Conservation (phyloP, 2,329 filamentous ascomycete genomes). For the Epichloe sibirici region DNA sequence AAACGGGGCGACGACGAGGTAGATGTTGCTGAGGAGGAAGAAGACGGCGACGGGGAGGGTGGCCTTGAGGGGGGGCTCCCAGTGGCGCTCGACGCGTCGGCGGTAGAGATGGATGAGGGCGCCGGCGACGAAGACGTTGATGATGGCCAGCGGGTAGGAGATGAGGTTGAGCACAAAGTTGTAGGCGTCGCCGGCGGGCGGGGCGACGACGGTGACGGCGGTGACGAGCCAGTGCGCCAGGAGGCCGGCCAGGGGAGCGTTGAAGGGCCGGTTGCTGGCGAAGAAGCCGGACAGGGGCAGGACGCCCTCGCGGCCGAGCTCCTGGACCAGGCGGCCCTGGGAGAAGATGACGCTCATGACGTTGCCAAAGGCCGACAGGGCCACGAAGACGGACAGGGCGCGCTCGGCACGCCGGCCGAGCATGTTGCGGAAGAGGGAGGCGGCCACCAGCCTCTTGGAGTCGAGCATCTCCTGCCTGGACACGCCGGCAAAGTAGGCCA, state of each 20-base stretch:
- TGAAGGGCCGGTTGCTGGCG: conserved; percentile 52
- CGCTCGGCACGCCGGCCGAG: conserved; percentile 42
- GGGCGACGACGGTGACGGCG: conserved; percentile 53
- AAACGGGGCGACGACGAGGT: conserved; percentile 48
- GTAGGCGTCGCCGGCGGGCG: conserved; percentile 55
- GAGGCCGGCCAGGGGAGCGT: conserved; percentile 47
- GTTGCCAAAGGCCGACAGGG: conserved; percentile 55
- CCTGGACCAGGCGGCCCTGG: conserved; percentile 53
- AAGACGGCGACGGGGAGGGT: conserved; percentile 42
- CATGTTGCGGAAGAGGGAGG: conserved; percentile 43
- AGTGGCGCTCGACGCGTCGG: conserved; percentile 33
- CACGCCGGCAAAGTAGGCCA: conserved; percentile 52
- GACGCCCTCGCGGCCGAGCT: conserved; percentile 54
- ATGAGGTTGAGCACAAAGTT: conserved; percentile 53
- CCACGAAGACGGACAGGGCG: conserved; percentile 52
- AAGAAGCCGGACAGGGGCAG: conserved; percentile 50
- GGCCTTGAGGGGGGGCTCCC: conserved; percentile 43
- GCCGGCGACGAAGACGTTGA: conserved; percentile 41
- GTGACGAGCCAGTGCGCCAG: conserved; percentile 54
- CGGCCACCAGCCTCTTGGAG: conserved; percentile 39
- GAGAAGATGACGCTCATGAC: conserved; percentile 57
- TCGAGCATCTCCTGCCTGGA: conserved; percentile 39
- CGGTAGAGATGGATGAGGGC: conserved; percentile 42
- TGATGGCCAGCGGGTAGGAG: conserved; percentile 48
- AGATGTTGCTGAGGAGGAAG: conserved; percentile 49